Percentiles rank a stretch among this genome's conserved stretches.
These are phyloP conservation scores for Filobasidium uniguttulatum DNA, from an alignment of 1,284 basidiomycete genomes.

Conservation along the genomic window DNA sequence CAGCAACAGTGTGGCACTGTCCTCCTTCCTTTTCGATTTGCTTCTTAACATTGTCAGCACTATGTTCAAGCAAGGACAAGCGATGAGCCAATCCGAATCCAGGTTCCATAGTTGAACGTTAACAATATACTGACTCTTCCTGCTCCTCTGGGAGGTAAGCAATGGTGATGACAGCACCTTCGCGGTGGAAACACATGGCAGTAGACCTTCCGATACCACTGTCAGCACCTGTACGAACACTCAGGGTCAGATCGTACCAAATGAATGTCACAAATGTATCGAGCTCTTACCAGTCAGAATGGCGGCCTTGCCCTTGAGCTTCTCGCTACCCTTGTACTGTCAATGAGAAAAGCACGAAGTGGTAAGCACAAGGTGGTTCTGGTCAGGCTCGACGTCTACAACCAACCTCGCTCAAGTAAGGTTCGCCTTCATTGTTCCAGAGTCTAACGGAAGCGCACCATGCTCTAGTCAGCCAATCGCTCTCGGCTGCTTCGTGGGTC, in stretches of 20 bases:
- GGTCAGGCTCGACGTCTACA: slow-evolving; percentile 17
- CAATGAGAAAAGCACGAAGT: not conserved
- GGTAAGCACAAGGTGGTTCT: slow-evolving; percentile 9
- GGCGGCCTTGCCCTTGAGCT: slow-evolving; percentile 47
- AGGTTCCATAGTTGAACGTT: slow-evolving; percentile 1
- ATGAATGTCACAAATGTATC: not conserved
- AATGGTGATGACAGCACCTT: slow-evolving; percentile 53
- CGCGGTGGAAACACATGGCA: slow-evolving; percentile 49
- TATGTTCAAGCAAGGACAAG: slow-evolving; percentile 6
- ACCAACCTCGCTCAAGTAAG: slow-evolving; percentile 20
- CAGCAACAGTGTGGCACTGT: slow-evolving; percentile 28
- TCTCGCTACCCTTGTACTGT: slow-evolving; percentile 41
- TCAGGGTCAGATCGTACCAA: slow-evolving; percentile 6
- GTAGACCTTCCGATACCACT: slow-evolving; percentile 50
- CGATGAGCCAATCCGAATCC: not conserved
- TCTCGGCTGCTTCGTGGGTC: no score
- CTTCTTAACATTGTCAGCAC: slow-evolving; percentile 40
- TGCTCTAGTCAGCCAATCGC: no score
- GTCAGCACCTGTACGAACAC: slow-evolving; percentile 44
- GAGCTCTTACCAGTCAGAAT: slow-evolving; percentile 40
- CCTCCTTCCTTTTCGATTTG: slow-evolving; percentile 40
- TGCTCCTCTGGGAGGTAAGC: slow-evolving; percentile 50
- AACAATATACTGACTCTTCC: slow-evolving; percentile 39
- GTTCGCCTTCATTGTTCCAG: slow-evolving; percentile 50
- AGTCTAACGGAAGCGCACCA: no score